Base-by-base conservation (phyloP, 495 filamentous ascomycete genomes). In the Halenospora varia region DNA sequence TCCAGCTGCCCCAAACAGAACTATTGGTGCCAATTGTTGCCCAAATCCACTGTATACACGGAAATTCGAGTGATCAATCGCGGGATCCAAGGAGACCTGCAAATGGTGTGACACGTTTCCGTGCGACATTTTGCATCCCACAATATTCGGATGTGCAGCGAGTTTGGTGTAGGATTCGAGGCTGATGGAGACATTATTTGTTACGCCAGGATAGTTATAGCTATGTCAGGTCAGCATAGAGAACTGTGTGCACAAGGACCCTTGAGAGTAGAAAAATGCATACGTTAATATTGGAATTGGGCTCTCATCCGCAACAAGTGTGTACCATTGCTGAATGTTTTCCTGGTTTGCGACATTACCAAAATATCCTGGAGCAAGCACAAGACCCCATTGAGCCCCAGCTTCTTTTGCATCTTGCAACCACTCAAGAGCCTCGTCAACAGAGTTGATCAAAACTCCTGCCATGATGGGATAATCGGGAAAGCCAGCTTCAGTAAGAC, bases 91-190 rank as follows among this genome's bases (percentile, higher is more conserved):
- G 2, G 74, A 67, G 15, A 78, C 65, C 23, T 68, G 73, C 2
- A 67, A 60, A 49, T 78, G 75, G 48, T 62, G 54, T 15, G 61
- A 56, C 10, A 61, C 59, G 47, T 72, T 68, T 25, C 73, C 74
- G 49, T 77, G 74, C 17, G 73, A 76, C 55, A 78, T 70, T 56
- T 78, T 78, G 49, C 70, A 74, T 23, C 75, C 74, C 25, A 76
- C 71, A 53, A 78, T 77, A 53, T 78, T 78, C 11, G 67, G 68
- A 54, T 78, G 74, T 0, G 68, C 63, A 1, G 75, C 68, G 18
- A 78, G 72, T 42, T 62, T 52, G 4, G 63, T 68, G 53, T 72
- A 71, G n/a, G 72, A 75, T 1, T 67, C 44, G 3, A 73, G 66
- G 13, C 68, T 57, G 55, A 78, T 59, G 23, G 56, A 55, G 22